A percentile compares a stretch with the other conserved stretches of the same genome.
Conservation (phyloP, 169 alveolate genomes). For the Eimeria maxima region DNA sequence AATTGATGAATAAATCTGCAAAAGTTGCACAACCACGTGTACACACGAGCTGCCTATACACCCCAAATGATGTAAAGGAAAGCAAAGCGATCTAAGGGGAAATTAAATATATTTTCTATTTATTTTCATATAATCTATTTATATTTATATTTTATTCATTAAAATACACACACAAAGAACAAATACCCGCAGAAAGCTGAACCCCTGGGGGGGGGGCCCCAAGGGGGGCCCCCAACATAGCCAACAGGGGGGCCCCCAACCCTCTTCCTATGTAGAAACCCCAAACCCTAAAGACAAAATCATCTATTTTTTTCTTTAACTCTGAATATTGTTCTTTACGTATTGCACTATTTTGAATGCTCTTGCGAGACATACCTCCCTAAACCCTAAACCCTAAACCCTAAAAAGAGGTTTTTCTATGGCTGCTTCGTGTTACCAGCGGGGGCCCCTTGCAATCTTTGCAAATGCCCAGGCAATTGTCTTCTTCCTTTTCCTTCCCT, state of each 20-base stretch:
- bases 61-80: background rate
- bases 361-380: background rate
- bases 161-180: background rate
- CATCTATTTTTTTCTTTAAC: background rate
- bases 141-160: background rate
- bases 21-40: too few species aligned
- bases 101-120: too few species aligned
- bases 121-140: too few species aligned
- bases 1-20: background rate
- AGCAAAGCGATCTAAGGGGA: background rate
- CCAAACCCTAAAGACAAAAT: slow-evolving; percentile 16
- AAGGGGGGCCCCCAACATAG: background rate
- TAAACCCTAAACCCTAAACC: slow-evolving; percentile 47
- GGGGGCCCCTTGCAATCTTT: background rate
- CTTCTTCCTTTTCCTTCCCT: background rate
- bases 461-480: background rate
- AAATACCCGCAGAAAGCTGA: background rate
- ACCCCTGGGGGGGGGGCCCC: background rate
- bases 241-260: background rate
- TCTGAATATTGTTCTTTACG: background rate
- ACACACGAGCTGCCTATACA: background rate
- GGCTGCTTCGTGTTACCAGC: background rate
- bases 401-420: background rate
- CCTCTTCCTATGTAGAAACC: background rate
- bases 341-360: background rate